These are phyloP conservation scores for Dimargaris verticillata DNA, from an alignment of 192 early-diverging fungal species.

Conservation along the genomic window DNA sequence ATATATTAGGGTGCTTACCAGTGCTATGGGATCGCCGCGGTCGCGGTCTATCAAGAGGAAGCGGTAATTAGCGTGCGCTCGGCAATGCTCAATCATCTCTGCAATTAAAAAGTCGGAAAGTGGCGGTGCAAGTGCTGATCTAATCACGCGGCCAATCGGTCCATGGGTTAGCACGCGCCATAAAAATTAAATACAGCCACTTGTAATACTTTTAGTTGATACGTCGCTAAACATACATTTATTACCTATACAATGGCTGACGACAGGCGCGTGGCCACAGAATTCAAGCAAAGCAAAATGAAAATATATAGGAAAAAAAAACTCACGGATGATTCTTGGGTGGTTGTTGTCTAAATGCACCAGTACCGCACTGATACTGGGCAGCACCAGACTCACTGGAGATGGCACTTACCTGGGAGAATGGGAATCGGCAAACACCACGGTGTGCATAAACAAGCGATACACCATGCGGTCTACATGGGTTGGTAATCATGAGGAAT, in stretches of 20 bases:
- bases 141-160: neutral
- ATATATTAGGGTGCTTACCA: neutral
- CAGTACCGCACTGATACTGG: too few relatives aligned
- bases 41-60: neutral
- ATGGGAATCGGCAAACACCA: too few relatives aligned
- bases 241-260: too few relatives aligned
- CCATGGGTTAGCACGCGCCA: neutral
- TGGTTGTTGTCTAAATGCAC: too few relatives aligned
- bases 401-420: too few relatives aligned
- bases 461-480: neutral
- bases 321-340: too few relatives aligned
- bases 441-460: too few relatives aligned
- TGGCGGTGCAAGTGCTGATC: neutral
- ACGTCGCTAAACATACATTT: neutral
- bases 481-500: neutral
- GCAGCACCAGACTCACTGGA: too few relatives aligned
- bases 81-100: conserved; percentile 2
- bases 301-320: neutral
- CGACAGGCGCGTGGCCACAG: too few relatives aligned
- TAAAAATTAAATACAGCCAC: neutral
- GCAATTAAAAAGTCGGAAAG: neutral
- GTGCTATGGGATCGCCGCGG: neutral
- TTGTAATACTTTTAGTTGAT: neutral
- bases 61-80: conserved; percentile 9
- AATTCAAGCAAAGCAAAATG: neutral